phyloP scores from a whole-genome alignment of 208 protist genomes.

The Perkinsela sp. region DNA sequence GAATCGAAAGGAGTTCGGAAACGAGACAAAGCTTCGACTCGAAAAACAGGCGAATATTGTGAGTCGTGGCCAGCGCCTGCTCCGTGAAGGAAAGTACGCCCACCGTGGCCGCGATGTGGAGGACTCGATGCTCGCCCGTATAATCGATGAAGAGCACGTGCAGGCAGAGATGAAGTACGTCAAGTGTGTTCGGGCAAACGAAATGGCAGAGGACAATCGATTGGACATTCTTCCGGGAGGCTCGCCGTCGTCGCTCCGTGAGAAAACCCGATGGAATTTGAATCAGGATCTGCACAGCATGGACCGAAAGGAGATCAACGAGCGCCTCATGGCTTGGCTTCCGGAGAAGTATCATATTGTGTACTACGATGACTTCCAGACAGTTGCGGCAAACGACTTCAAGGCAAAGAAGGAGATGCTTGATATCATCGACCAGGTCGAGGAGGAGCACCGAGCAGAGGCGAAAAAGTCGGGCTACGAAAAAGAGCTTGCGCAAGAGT shows the following conservation, averaged over 20 bases:
- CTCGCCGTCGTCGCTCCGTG: constrained; percentile 41
- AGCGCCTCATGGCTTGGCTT: constrained; percentile 45
- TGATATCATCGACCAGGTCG: constrained; percentile 28
- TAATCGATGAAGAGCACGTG: constrained; percentile 57
- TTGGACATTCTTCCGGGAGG: constrained; percentile 50
- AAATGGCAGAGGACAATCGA: constrained; percentile 50
- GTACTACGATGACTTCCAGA: constrained; percentile 58
- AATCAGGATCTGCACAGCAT: constrained; percentile 46
- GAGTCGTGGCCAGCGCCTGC: constrained; percentile 35
- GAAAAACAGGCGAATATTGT: constrained; percentile 58
- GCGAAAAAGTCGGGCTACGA: constrained; percentile 26
- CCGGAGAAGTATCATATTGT: constrained; percentile 64
- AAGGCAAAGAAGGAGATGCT: constrained; percentile 31
- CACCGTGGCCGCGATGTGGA: constrained; percentile 10
- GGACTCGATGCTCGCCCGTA: constrained; percentile 38
- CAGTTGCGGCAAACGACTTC: constrained; percentile 35
- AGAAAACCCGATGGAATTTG: constrained; percentile 55
- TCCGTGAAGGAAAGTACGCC: constrained; percentile 19
- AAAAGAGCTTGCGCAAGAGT: constrained; percentile 20
- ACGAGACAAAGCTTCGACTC: constrained; percentile 37
- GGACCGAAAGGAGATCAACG: constrained; percentile 31
- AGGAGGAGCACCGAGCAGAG: constrained; percentile 36
- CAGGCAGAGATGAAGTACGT: constrained; percentile 63
- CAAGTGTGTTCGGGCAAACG: constrained; percentile 54
- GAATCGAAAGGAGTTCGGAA: constrained; percentile 57